Evolutionary conservation across 768 basidiomycete species (phyloP), one percentile per base, ranked within the genome.

Genomic region (Mycena crocata): DNA sequence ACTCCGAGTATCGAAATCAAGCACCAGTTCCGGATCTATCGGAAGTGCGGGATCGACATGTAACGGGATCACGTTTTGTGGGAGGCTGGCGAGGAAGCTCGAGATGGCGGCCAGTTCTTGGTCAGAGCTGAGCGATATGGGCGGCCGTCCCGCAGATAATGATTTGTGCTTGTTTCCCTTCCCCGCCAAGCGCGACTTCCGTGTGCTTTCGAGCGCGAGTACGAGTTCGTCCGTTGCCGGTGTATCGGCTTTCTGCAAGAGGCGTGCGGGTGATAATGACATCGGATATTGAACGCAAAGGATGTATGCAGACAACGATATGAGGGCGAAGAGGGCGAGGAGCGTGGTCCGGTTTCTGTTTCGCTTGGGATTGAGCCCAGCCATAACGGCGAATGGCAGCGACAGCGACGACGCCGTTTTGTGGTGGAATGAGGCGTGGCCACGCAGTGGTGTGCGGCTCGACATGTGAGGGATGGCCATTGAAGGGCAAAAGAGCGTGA

Each of bases 1-100:
- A 45, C 86, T 81, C n/a, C 89, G 86, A 0, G 91, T 91, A 74
- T 95, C 93, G 74, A 95, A 95, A 72, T 93, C 93, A 44, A 95
- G 84, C 6, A 95, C 86, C 62, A 94, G 86, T 71, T 93, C 87
- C 5, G 94, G 92, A 75, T 95, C 93, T 63, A 94, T 87, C 10
- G 92, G 87, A 14, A 71, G 68, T 14, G 82, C 71, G 0, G 93
- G 90, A 72, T 94, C 87, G 48, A 93, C 85, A 8, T 81, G 80
- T 0, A 80, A 74, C 1, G 94, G 93, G 62, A 95, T 87, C 61
- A 90, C 83, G 77, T 94, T 94, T 76, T 91, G 88, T 0, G 91
- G 87, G 24, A 93, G 83, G 55, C 90, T 89, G 0, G 88, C 88
- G 44, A 94, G 82, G 78, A 94, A 94, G 62, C 86, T 87, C 3